phyloP scores from a whole-genome alignment of 805 yeast species.

The Candida mattraensis region DNA sequence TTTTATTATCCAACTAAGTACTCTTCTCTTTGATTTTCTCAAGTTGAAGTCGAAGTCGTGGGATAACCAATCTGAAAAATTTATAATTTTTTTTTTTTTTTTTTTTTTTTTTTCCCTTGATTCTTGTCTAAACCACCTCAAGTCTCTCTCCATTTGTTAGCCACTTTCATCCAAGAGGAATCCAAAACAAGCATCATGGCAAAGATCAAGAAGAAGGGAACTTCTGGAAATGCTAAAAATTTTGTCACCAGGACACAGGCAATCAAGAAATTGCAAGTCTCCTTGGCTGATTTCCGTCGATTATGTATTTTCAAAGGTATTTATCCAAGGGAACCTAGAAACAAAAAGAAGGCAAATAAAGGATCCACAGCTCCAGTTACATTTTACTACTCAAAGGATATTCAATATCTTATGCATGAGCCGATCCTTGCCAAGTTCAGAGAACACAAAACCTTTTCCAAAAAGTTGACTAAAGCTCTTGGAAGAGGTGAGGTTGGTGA shows the following conservation, averaged over 20 bases:
- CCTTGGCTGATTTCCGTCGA: conserved; percentile 95
- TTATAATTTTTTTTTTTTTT: conserved; percentile 13
- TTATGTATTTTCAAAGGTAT: conserved; percentile 97
- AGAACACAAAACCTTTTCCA: conserved; percentile 92
- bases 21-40: too few relatives aligned
- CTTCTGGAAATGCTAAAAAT: conserved; percentile 86
- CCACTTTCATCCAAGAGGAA: conserved; percentile 1
- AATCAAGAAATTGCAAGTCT: conserved; percentile 83
- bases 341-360: conserved; percentile 94
- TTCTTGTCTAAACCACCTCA: too few relatives aligned
- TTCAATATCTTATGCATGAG: conserved; percentile 92
- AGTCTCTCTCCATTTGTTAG: too few relatives aligned
- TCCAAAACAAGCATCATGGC: conserved; percentile 40
- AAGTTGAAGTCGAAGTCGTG: too few relatives aligned
- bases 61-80: conserved; percentile 15
- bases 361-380: conserved; percentile 97
- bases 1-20: background rate
- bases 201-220: conserved; percentile 79
- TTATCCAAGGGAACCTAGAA: conserved; percentile 94
- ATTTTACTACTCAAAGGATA: conserved; percentile 90
- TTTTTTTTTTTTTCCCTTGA: conserved; percentile 14
- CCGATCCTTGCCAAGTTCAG: conserved; percentile 89
- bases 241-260: conserved; percentile 95
- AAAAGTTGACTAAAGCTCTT: conserved; percentile 82
- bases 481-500: conserved; percentile 89